These are phyloP conservation scores for Trichoderma simmonsii DNA, from an alignment of 2,329 filamentous ascomycete genomes.

Conservation along the genomic window DNA sequence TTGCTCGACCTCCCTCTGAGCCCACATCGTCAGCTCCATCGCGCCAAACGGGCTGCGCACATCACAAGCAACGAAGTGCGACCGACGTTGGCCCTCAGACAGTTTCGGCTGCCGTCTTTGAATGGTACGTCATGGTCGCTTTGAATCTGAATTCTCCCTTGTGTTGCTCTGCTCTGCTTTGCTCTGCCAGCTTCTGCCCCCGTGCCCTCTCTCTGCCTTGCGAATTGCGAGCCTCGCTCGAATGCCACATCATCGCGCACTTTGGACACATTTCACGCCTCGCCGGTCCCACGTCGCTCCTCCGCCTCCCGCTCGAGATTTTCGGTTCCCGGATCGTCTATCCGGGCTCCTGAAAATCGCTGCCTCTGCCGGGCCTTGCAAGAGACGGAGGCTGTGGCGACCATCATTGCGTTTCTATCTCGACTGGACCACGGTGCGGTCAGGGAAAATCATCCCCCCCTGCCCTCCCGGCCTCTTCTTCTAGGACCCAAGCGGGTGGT, in stretches of 20 bases:
- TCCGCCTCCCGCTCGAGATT: not conserved
- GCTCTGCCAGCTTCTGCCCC: not conserved
- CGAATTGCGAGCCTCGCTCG: not conserved
- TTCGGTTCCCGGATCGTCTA: conserved; percentile 9
- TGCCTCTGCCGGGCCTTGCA: not conserved
- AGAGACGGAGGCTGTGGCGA: conserved; percentile 3
- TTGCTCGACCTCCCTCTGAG: conserved; percentile 14
- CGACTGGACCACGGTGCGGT: conserved; percentile 15
- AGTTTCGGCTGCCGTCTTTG: conserved; percentile 14
- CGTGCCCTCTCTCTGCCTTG: not conserved
- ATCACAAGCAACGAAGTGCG: conserved; percentile 14
- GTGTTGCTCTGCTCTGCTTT: not conserved
- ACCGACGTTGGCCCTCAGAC: conserved; percentile 14
- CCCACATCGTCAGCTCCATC: conserved; percentile 21
- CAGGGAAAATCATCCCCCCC: conserved; percentile 12
- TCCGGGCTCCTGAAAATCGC: conserved; percentile 10
- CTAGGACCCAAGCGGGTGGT: conserved; percentile 15
- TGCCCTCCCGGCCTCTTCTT: not conserved
- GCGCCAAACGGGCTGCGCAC: conserved; percentile 18
- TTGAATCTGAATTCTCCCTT: not conserved
- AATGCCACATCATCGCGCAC: conserved; percentile 3
- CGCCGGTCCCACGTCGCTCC: conserved; percentile 2
- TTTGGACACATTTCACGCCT: not conserved
- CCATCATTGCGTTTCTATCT: not conserved
- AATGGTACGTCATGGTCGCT: conserved; percentile 18